Base-by-base conservation (phyloP, 176 grass and related monocot genomes). In the Triticum urartu region DNA sequence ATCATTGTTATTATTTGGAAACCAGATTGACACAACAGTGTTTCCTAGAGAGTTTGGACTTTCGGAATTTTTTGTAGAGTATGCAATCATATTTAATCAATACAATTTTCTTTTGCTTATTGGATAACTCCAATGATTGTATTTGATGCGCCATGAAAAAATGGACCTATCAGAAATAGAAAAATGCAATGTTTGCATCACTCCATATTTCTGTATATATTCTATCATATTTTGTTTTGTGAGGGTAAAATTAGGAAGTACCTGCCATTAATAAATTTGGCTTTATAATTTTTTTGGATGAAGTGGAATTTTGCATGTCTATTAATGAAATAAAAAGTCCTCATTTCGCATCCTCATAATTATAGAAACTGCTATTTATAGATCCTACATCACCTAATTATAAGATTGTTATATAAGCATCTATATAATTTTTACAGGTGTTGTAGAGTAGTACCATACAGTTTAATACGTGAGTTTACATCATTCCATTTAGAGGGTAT, bases 141-240 rank as follows among this genome's bases (percentile, higher is more conserved):
- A 81, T 58, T 84, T 91, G 47, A 86, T 68, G 40, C 13, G 34
- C 13, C 10, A 79, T 79, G 25, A 35, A 26, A 25, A 30, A 63
- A 80, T 14, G 64, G 38, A 35, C 6, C 73, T 36, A 28, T 85
- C 28, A 3, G 50, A 22, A 30, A 47, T 47, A 64, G 47, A 58
- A 59, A 32, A 71, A 54, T 12, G 30, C 9, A 38, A 11, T 64
- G 32, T 48, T 85, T 78, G n/a, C 22, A 47, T 71, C 72, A 7
- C n/a, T 83, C 80, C 20, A 36, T 22, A 70, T 69, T 81, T 81
- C 45, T 25, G n/a, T 54, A 36, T 36, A 25, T 75, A 64, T 73
- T 86, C 28, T 48, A 17, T 83, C 22, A 88, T 76, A 50, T 26
- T 22, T 83, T 72, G 28, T 75, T 87, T 34, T 75, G 64, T 65